These are phyloP conservation scores for Mycena sp. DNA, from an alignment of 1,284 basidiomycete species.

Conservation along the genomic window DNA sequence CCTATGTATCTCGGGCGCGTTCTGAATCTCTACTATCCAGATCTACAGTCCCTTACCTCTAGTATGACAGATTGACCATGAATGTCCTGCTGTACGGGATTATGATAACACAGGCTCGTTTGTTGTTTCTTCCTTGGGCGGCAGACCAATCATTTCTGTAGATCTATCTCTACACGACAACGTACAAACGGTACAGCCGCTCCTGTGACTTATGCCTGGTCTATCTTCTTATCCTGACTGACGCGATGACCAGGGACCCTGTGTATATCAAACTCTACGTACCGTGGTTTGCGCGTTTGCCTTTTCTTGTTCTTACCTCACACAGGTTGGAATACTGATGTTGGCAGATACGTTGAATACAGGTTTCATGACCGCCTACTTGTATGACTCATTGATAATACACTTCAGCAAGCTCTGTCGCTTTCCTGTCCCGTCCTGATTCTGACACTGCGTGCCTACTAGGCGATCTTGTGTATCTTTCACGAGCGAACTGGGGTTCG, in stretches of 20 bases:
- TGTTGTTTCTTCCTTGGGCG: not conserved
- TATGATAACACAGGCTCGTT: conserved; percentile 37
- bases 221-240: not conserved
- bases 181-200: conserved; percentile 38
- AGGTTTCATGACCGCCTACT: conserved; percentile 44
- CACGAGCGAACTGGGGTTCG: conserved; percentile 48
- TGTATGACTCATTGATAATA: conserved; percentile 46
- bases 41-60: conserved; percentile 20
- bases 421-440: not conserved
- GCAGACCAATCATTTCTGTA: conserved; percentile 12
- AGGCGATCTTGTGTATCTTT: conserved; percentile 43
- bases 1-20: conserved; percentile 25
- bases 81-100: conserved; percentile 46
- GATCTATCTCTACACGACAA: conserved; percentile 44
- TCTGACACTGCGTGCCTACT: not conserved
- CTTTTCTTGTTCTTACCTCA: not conserved
- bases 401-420: conserved; percentile 42
- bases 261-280: conserved; percentile 25
- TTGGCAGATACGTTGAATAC: conserved; percentile 48
- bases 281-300: not conserved
- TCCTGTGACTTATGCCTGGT: not conserved
- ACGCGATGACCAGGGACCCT: conserved; percentile 9
- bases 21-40: not conserved
- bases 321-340: conserved; percentile 46
- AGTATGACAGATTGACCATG: conserved; percentile 37